Base-by-base conservation (phyloP, 2,329 filamentous ascomycete species). In the Blumeriella jaapii region DNA sequence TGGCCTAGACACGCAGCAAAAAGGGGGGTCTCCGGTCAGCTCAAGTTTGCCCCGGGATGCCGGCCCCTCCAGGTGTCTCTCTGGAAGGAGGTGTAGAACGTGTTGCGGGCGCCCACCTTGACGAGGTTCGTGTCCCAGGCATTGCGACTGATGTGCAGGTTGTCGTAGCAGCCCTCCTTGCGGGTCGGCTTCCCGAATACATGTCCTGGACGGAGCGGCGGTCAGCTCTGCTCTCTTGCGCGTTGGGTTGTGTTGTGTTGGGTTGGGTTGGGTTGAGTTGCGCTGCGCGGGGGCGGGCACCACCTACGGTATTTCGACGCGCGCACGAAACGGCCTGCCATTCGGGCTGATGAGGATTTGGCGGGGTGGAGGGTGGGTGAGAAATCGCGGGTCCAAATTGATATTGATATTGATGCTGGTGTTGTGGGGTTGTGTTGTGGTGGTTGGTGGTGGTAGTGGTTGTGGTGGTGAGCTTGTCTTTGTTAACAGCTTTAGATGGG, bases 91-190 rank as follows among this genome's bases (percentile, higher is more conserved):
- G n/a, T n/a, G n/a, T n/a, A n/a, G n/a, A n/a, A n/a, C n/a, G n/a
- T n/a, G n/a, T n/a, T 39, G 17, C 31, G 19, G 34, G 16, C 23
- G 39, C 49, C 20, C 61, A 93, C 86, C 80, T 96, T 96, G 65
- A 96, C 74, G 56, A 98, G 68, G 66, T 98, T 98, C 55, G 87
- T 95, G 62, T 98, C 91, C 91, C 91, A 98, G 37, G 91, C 91
- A 77, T 98, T 98, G 63, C 82, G 84, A 56, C 86, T 95, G 62
- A 98, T 85, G 59, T 85, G 84, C 51, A 98, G 68, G 62, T 96
- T 96, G 63, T 98, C 91, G 65, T 96, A 98, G 69, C 87, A 95
- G 72, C 84, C 83, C 61, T 98, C 91, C 74, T 94, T 95, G 63
- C 84, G 80, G 49, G 87, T 93, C 45, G 85, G 67, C 65, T 93